A percentile compares a stretch with the other conserved stretches of the same genome.
phyloP scores from a whole-genome alignment of 1,139 yeast genomes.

The Scheffersomyces segobiensis region DNA sequence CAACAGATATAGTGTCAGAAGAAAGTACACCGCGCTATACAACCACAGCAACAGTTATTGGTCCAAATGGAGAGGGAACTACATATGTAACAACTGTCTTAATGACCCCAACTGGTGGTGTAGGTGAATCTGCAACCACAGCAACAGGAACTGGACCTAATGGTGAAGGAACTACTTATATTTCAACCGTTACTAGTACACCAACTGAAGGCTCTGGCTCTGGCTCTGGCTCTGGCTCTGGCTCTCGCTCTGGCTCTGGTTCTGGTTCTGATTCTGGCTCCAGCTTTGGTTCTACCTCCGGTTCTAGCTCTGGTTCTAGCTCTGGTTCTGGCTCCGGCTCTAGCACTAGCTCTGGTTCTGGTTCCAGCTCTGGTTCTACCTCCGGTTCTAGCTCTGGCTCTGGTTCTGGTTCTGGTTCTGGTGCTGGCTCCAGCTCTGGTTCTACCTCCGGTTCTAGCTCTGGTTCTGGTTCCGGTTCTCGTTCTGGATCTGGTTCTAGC shows the following conservation, averaged over 20 bases:
- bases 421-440: neutral
- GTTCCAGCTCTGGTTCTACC: neutral
- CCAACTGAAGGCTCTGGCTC: neutral
- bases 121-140: neutral
- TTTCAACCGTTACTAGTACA: neutral
- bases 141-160: neutral
- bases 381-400: neutral
- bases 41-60: constrained; percentile 5
- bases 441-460: neutral
- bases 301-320: neutral
- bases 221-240: neutral
- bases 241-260: too few relatives aligned
- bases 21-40: constrained; percentile 8
- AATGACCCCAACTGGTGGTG: neutral
- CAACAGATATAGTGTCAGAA: constrained; percentile 4
- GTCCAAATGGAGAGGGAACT: neutral
- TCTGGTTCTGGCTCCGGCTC: neutral
- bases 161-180: neutral
- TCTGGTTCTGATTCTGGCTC: neutral
- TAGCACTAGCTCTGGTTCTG: neutral
- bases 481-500: too few relatives aligned
- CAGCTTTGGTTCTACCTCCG: neutral
- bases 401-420: neutral
- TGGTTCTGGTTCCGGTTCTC: neutral
- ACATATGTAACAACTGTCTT: neutral